Evolutionary conservation across 805 yeast genomes (phyloP).

Genomic region (Candida hispaniensis): DNA sequence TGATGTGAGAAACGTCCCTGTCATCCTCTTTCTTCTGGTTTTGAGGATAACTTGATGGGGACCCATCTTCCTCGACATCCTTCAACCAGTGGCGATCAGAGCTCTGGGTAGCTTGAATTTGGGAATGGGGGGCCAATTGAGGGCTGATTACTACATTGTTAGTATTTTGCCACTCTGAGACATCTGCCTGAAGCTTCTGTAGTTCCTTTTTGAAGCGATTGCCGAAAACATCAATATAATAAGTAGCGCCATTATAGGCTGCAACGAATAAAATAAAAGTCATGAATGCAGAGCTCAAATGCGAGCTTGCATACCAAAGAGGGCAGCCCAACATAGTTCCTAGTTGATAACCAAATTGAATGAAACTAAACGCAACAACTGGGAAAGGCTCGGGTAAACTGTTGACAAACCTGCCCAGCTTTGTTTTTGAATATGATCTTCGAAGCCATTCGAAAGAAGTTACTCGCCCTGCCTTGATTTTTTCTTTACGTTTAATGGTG

Average conservation of each 20-base stretch:
- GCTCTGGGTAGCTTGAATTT: constrained; percentile 9
- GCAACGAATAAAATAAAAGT: constrained; percentile 67
- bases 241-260: constrained; percentile 88
- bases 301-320: constrained; percentile 65
- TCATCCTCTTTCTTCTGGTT: constrained; percentile 12
- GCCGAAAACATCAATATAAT: constrained; percentile 86
- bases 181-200: constrained; percentile 53
- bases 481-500: constrained; percentile 64
- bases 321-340: constrained; percentile 84
- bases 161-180: constrained; percentile 45
- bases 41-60: constrained; percentile 6
- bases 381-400: constrained; percentile 76
- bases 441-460: constrained; percentile 83
- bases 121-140: constrained; percentile 5
- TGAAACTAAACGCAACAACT: constrained; percentile 71
- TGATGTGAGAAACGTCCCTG: no score
- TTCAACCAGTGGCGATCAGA: constrained; percentile 13
- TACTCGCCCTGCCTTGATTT: constrained; percentile 74
- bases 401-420: constrained; percentile 68
- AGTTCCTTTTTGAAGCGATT: constrained; percentile 83
- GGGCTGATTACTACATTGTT: constrained; percentile 16
- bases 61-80: constrained; percentile 13
- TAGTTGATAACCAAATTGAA: constrained; percentile 81
- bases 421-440: constrained; percentile 51
- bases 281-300: constrained; percentile 57